phyloP scores from a whole-genome alignment of 805 yeast species.

The Cyberlindnera sargentensis region DNA sequence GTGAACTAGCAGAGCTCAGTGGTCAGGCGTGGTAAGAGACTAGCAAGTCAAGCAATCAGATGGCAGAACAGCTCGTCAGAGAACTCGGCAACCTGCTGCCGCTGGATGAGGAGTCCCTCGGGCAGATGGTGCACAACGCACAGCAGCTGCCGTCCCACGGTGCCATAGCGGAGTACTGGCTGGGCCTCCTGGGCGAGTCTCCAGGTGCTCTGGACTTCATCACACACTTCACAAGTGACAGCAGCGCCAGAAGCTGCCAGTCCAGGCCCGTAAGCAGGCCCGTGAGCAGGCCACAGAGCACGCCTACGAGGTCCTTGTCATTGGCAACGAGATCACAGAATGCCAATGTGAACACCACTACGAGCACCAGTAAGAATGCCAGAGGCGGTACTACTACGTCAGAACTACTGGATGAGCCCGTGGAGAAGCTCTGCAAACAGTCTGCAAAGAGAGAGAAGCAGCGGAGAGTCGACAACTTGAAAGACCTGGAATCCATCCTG shows the following conservation, averaged over 20 bases:
- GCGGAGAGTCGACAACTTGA: constrained; percentile 46
- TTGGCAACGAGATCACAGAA: no score
- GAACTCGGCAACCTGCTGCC: constrained; percentile 38
- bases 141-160: constrained; percentile 38
- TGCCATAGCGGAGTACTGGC: constrained; percentile 44
- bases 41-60: no score
- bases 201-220: constrained; percentile 45
- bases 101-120: constrained; percentile 47
- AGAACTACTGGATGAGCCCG: constrained; percentile 36
- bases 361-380: constrained; percentile 13
- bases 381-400: constrained; percentile 33
- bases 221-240: constrained; percentile 29
- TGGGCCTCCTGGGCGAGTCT: constrained; percentile 50
- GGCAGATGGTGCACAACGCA: constrained; percentile 50
- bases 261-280: no score
- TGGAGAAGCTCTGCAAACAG: constrained; percentile 23
- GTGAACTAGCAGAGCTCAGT: no score
- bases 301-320: no score
- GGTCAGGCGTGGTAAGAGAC: no score
- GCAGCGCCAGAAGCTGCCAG: not conserved
- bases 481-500: constrained; percentile 61
- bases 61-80: constrained; percentile 2
- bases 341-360: not conserved
- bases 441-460: constrained; percentile 29
- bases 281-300: no score